These are phyloP conservation scores for Phaffomyces opuntiae DNA, from an alignment of 805 yeast species.

Conservation along the genomic window DNA sequence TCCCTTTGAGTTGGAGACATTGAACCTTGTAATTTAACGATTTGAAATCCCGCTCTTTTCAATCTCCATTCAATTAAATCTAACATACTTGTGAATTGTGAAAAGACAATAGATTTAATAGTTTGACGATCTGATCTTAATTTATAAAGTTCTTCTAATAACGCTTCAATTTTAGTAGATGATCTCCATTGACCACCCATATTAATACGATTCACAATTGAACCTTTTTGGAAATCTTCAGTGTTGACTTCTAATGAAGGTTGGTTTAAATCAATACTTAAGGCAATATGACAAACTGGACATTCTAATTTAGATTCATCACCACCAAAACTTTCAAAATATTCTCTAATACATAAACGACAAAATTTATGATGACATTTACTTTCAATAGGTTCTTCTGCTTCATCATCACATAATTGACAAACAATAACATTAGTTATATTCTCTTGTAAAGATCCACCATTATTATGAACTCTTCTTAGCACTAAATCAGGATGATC, in stretches of 20 bases:
- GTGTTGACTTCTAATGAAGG: slow-evolving; percentile 68
- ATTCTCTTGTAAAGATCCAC: slow-evolving; percentile 22
- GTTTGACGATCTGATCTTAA: slow-evolving; percentile 82
- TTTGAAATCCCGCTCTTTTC: slow-evolving; percentile 89
- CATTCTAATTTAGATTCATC: slow-evolving; percentile 57
- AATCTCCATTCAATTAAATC: slow-evolving; percentile 95
- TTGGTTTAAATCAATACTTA: slow-evolving; percentile 83
- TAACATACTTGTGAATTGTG: slow-evolving; percentile 95
- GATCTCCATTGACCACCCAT: slow-evolving; percentile 89
- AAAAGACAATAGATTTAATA: slow-evolving; percentile 91
- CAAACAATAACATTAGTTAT: slow-evolving; percentile 58
- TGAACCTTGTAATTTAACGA: slow-evolving; percentile 91
- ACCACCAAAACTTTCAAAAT: slow-evolving; percentile 75
- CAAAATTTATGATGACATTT: slow-evolving; percentile 93
- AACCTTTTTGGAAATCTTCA: slow-evolving; percentile 50
- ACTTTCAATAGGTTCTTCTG: slow-evolving; percentile 94
- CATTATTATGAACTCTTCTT: slow-evolving; percentile 47
- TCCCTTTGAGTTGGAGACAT: slow-evolving; percentile 97
- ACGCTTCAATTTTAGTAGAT: slow-evolving; percentile 93
- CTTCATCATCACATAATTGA: slow-evolving; percentile 94
- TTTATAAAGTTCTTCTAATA: slow-evolving; percentile 86
- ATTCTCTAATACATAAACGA: slow-evolving; percentile 86
- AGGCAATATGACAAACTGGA: slow-evolving; percentile 93
- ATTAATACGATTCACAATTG: slow-evolving; percentile 81
- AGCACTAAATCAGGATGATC: slow-evolving; percentile 96